Evolutionary conservation across 257 asterid genomes (phyloP).

Genomic region (Rhazya stricta): DNA sequence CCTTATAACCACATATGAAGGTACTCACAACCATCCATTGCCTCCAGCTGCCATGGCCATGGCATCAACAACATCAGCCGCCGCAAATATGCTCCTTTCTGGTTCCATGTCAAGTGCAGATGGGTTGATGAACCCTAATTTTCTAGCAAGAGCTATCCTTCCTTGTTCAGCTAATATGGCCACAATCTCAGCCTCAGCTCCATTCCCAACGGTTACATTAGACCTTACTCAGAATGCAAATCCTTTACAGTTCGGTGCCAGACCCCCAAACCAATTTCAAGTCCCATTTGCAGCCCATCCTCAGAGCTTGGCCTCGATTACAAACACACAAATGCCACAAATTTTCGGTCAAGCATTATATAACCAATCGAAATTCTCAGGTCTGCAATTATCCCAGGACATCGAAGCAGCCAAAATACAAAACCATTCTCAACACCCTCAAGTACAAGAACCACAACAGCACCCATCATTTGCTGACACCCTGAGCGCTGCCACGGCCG

Average conservation of each 20-base stretch:
- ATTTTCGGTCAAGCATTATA: constrained; percentile 48
- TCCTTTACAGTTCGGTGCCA: constrained; percentile 40
- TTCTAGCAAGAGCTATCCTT: constrained; percentile 60
- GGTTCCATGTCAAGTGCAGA: constrained; percentile 90
- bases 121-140: constrained; percentile 68
- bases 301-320: constrained; percentile 24
- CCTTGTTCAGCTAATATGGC: constrained; percentile 83
- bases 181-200: constrained; percentile 93
- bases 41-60: constrained; percentile 98
- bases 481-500: constrained; percentile 76
- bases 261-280: constrained; percentile 49
- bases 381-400: constrained; percentile 55
- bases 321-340: constrained; percentile 37
- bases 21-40: constrained; percentile 83
- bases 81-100: constrained; percentile 85
- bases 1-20: constrained; percentile 86
- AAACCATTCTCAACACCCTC: constrained; percentile 13
- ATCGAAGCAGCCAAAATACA: constrained; percentile 7
- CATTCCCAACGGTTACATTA: constrained; percentile 86
- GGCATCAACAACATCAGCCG: constrained; percentile 96
- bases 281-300: constrained; percentile 39
- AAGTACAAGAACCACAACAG: constrained; percentile 3
- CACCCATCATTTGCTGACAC: constrained; percentile 49
- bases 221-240: constrained; percentile 78
- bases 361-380: constrained; percentile 80